A percentile compares a stretch with the other conserved stretches of the same genome.
Conservation (phyloP, 352 stramenopile species). For the Globisporangium alternatum region DNA sequence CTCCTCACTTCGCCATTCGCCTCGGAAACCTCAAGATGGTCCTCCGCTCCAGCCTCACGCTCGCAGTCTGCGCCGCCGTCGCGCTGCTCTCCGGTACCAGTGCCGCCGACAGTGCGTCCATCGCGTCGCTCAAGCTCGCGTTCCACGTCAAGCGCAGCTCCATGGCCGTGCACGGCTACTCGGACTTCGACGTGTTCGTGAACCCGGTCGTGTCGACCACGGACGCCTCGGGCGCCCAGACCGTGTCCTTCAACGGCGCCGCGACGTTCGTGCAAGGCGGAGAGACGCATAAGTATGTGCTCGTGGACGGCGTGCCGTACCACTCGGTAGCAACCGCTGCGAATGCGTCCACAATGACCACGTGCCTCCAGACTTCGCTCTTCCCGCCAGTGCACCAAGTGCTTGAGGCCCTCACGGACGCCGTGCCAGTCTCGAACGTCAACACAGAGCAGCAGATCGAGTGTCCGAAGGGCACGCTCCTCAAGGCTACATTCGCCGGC, state of each 20-base stretch:
- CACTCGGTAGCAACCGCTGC: conserved; percentile 22
- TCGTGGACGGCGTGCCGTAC: conserved; percentile 37
- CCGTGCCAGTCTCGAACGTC: conserved; percentile 29
- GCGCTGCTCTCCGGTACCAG: neutral
- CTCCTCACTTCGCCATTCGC: conserved; percentile 6
- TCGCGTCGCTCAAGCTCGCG: conserved; percentile 32
- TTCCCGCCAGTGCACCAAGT: conserved; percentile 32
- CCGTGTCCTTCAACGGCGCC: conserved; percentile 40
- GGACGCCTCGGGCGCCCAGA: conserved; percentile 11
- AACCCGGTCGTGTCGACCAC: conserved; percentile 26
- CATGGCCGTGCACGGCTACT: conserved; percentile 48
- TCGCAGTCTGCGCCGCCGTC: conserved; percentile 6
- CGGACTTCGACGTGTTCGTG: conserved; percentile 41
- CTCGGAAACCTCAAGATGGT: neutral
- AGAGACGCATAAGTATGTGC: conserved; percentile 32
- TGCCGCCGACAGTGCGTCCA: neutral
- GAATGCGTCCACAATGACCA: conserved; percentile 11
- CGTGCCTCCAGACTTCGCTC: conserved; percentile 24
- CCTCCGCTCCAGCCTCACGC: neutral
- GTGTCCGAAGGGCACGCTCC: conserved; percentile 33
- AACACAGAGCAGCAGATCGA: conserved; percentile 39
- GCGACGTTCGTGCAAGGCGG: conserved; percentile 29
- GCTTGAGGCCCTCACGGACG: conserved; percentile 28
- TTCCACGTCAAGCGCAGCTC: conserved; percentile 51
- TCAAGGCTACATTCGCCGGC: conserved; percentile 37